Base-by-base conservation (phyloP, 192 early-diverging fungal genomes). In the Rhizophagus prolifer region DNA sequence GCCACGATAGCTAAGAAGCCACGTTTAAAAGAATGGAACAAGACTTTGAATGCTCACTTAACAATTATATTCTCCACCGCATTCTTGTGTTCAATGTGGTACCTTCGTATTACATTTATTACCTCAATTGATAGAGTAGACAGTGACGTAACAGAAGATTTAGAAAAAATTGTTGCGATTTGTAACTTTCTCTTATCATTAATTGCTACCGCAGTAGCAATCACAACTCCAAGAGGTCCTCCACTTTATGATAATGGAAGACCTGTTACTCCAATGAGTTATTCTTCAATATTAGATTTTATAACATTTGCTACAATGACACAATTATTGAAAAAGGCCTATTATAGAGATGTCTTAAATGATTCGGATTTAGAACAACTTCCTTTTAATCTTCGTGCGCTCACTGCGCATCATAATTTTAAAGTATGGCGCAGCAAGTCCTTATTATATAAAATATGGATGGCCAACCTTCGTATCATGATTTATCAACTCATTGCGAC, bases 11-110 rank as follows among this genome's bases (percentile, higher is more conserved):
- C 38, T 41, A 34, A 21, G 13, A 4, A 25, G 13, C 4, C 26
- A 36, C 10, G 23, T 23, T 4, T 13, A 36, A 69, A 13, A 25
- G 13, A 69, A 9, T 82, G 78, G 81, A 80, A 75, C 16, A 81
- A 70, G 65, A 62, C 74, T 61, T 61, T 84, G 9, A 84, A 84
- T 47, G 59, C 63, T 9, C 82, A 84, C 61, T 59, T 84, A 8
- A 73, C 65, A 46, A 3, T 66, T 2, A 74, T 82, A 65, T 80
- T 70, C 65, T 59, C 46, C n/a, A 31, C 66, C 25, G 70, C 82
- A 9, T 80, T 72, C 34, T 61, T 31, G n/a, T 58, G 58, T 31
- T 71, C 75, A 34, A 14, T 77, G 38, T 74, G 71, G 41, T 26
- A 63, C 19, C n/a, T 74, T 38, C 66, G 79, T 65, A 30, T 12